Evolutionary conservation across 2,329 filamentous ascomycete species (phyloP), one percentile per base, ranked within the genome.

Genomic region (Apiospora hydei): DNA sequence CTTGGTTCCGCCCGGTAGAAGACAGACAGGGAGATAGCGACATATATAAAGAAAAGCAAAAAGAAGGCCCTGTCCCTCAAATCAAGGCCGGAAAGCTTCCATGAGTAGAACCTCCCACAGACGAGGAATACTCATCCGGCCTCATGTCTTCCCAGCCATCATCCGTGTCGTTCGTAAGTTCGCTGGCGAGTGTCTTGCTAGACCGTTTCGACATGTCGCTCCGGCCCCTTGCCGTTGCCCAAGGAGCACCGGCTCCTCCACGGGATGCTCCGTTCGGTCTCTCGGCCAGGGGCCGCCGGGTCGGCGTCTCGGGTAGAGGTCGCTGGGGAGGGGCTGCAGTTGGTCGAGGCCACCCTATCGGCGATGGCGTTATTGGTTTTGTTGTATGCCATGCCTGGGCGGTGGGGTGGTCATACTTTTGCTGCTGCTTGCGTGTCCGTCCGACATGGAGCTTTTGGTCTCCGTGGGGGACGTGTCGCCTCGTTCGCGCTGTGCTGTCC

Each of bases 111-210:
- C 24, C 46, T n/a, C 30, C 69, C 18, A 49, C 30, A 21, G 46
- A 67, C 44, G 44, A 53, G 1, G 67, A 41, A 13, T 67, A 44
- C 24, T 57, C 66, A 41, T 67, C 70, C 18, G 70, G 72, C 61
- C 67, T 49, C 13, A 71, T 46, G n/a, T 71, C 72, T 41, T 73
- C 72, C 72, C 72, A 73, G 4, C 46, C 67, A 47, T 73, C 72
- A 47, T 73, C 72, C 14, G 44, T 69, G 11, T n/a, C 57, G 11
- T 71, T 67, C 18, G 66, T 30, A 24, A 26, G 61, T 18, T 66
- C 67, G 49, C 69, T 71, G 61, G 26, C 41, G 21, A 18, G 49
- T 44, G 49, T 70, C 53, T 67, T 71, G 57, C 69, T 53, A 10
- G 66, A 67, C 30, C 49, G 64, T 24, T 64, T 67, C 14, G 38